A percentile compares a stretch with the other conserved stretches of the same genome.
phyloP scores from a whole-genome alignment of 768 basidiomycete genomes.

The Lentinula edodes region DNA sequence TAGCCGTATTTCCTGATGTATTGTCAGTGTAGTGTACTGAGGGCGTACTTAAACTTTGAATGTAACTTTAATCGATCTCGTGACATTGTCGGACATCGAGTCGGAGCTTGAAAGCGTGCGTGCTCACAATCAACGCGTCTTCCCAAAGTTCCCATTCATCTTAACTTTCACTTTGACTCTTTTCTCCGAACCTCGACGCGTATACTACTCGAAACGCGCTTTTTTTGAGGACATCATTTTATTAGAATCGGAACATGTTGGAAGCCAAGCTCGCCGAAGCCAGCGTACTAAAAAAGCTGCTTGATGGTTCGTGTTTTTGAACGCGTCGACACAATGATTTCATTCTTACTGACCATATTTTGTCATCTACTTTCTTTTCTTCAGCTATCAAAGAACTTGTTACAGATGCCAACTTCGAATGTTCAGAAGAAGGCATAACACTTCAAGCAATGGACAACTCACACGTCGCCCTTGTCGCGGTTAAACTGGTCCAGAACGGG shows the following conservation, averaged over 20 bases:
- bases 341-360: background rate
- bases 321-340: background rate
- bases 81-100: background rate
- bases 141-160: background rate
- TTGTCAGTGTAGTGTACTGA: no score
- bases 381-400: conserved; percentile 96
- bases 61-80: no score
- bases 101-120: conserved; percentile 1
- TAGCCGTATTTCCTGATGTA: no score
- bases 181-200: background rate
- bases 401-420: conserved; percentile 96
- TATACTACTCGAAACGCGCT: background rate
- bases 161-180: background rate
- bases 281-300: conserved; percentile 82
- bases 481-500: conserved; percentile 70
- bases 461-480: conserved; percentile 94
- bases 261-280: conserved; percentile 92
- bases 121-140: background rate
- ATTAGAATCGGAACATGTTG: conserved; percentile 45
- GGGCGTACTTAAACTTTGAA: no score
- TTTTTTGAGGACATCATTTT: conserved; percentile 15
- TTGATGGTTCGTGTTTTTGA: conserved; percentile 64
- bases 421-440: conserved; percentile 90
- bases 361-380: conserved; percentile 4
- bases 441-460: conserved; percentile 99